Evolutionary conservation across 1,284 basidiomycete species (phyloP).

Genomic region (Crucibulum cyathiforme): DNA sequence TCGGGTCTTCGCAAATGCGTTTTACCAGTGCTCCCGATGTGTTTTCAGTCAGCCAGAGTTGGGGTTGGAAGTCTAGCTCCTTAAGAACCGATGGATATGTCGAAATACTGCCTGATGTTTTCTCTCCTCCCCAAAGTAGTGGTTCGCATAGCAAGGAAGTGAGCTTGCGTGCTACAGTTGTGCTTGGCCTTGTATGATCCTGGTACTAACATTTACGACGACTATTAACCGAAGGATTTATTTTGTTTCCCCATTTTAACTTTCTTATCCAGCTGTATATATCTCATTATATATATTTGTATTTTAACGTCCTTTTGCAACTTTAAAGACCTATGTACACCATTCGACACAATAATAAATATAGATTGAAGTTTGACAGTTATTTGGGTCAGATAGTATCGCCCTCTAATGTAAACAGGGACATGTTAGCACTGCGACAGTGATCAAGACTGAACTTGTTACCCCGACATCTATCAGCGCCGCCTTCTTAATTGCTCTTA

Average conservation of each 20-base stretch:
- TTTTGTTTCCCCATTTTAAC: too few relatives aligned
- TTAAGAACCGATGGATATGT: constrained; percentile 64
- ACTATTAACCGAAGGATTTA: too few relatives aligned
- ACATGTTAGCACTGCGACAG: too few relatives aligned
- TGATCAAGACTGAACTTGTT: neutral
- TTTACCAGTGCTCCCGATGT: constrained; percentile 88
- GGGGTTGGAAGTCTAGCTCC: constrained; percentile 82
- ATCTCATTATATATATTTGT: too few relatives aligned
- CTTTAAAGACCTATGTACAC: too few relatives aligned
- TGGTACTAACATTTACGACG: neutral
- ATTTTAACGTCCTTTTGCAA: too few relatives aligned
- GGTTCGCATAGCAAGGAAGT: constrained; percentile 49
- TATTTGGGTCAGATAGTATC: too few relatives aligned
- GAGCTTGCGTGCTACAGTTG: constrained; percentile 76
- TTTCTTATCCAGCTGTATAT: too few relatives aligned
- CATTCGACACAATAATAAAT: too few relatives aligned
- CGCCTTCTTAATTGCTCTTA: neutral
- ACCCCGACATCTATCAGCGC: neutral
- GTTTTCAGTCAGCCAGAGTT: constrained; percentile 81
- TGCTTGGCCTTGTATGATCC: constrained; percentile 65
- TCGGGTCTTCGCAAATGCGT: constrained; percentile 82
- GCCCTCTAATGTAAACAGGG: too few relatives aligned
- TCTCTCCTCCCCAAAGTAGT: constrained; percentile 14
- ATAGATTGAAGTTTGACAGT: too few relatives aligned
- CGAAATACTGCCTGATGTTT: constrained; percentile 53